Percentiles rank a stretch among this genome's conserved stretches.
These are phyloP conservation scores for Nakazawaea wyomingensis DNA, from an alignment of 805 yeast genomes.

Conservation along the genomic window DNA sequence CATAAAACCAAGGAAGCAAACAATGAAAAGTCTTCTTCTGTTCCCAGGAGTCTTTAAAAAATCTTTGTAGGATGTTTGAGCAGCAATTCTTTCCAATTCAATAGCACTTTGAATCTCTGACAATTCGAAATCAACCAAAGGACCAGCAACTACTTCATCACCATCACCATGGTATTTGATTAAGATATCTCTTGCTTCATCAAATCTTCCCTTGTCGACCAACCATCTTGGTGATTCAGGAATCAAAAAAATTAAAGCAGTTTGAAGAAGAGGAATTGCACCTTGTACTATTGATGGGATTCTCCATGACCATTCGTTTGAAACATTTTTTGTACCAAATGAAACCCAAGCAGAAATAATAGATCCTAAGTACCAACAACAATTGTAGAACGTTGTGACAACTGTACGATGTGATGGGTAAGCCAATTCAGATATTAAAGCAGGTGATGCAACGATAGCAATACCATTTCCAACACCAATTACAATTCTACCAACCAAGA, in stretches of 20 bases:
- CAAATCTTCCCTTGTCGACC: slow-evolving; percentile 44
- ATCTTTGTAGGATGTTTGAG: slow-evolving; percentile 29
- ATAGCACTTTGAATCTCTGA: slow-evolving; percentile 31
- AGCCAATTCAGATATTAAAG: slow-evolving; percentile 44
- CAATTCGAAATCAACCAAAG: slow-evolving; percentile 30
- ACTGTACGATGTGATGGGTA: slow-evolving; percentile 41
- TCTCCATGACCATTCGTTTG: slow-evolving; percentile 43
- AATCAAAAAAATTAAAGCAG: slow-evolving; percentile 27
- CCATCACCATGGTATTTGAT: slow-evolving; percentile 32
- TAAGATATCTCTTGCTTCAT: slow-evolving; percentile 42
- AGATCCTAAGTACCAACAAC: slow-evolving; percentile 46
- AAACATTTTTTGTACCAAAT: slow-evolving; percentile 31
- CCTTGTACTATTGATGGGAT: slow-evolving; percentile 50
- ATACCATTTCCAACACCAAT: slow-evolving; percentile 43
- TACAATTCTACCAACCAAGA: slow-evolving; percentile 40
- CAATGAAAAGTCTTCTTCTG: slow-evolving; percentile 33
- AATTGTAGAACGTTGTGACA: slow-evolving; percentile 42
- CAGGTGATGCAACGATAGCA: slow-evolving; percentile 40
- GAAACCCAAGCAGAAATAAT: slow-evolving; percentile 44
- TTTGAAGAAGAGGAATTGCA: slow-evolving; percentile 38
- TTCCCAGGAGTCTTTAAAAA: slow-evolving; percentile 30
- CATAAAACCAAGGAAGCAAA: slow-evolving; percentile 25
- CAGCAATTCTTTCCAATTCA: slow-evolving; percentile 30
- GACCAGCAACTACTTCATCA: slow-evolving; percentile 20
- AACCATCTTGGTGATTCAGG: slow-evolving; percentile 78